A percentile compares a stretch with the other conserved stretches of the same genome.
phyloP scores from a whole-genome alignment of 306 rosid species.

The Senna siamea region DNA sequence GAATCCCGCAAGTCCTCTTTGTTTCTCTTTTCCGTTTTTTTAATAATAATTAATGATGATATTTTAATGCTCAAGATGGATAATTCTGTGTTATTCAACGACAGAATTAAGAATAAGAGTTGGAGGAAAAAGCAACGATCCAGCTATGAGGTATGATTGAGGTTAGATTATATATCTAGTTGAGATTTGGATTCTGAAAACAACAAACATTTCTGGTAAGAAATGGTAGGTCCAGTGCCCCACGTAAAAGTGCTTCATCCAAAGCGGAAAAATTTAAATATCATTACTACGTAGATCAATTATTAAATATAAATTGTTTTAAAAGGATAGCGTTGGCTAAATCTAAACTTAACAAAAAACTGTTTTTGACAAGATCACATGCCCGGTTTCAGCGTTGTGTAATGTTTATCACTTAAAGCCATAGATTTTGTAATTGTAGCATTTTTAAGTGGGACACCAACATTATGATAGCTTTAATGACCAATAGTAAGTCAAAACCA shows the following conservation, averaged over 20 bases:
- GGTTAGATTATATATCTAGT: constrained; percentile 22
- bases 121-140: constrained; percentile 7
- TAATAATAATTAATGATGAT: background rate
- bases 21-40: background rate
- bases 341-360: constrained; percentile 16
- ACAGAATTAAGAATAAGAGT: constrained; percentile 20
- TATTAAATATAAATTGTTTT: background rate
- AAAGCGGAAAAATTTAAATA: constrained; percentile 30
- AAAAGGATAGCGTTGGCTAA: constrained; percentile 31
- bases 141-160: constrained; percentile 27
- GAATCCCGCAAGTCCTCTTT: background rate
- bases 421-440: constrained; percentile 40
- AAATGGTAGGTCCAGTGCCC: constrained; percentile 41
- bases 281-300: background rate
- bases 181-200: constrained; percentile 30
- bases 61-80: background rate
- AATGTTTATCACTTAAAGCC: constrained; percentile 46
- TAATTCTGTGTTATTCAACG: background rate
- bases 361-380: constrained; percentile 42
- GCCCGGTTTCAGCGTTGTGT: constrained; percentile 32
- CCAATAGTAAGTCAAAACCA: constrained; percentile 40
- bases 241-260: constrained; percentile 48
- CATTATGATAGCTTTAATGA: constrained; percentile 43
- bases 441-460: constrained; percentile 48
- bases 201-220: constrained; percentile 36